Evolutionary conservation across 495 filamentous ascomycete species (phyloP), one percentile per base, ranked within the genome.

Genomic region (Mycothermus thermophilus): DNA sequence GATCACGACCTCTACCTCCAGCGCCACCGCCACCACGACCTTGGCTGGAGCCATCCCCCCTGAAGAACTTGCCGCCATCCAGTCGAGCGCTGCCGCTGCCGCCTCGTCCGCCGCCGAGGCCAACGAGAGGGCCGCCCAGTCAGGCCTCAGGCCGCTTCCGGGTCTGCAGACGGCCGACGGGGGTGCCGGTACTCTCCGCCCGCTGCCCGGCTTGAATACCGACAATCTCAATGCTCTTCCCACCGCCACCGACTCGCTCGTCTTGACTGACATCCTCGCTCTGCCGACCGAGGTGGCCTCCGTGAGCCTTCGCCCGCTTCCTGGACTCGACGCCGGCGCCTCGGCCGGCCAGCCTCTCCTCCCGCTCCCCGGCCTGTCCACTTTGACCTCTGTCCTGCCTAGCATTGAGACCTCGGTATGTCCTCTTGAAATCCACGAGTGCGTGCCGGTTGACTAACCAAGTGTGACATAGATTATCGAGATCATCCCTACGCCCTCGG

Each of bases 61-160:
- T 10, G 40, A 47, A 20, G 40, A 39, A 24, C 27, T 47, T 3
- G 36, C 35, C 0, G 27, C 37, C 19, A 36, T 42, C 11, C 30
- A 35, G 23, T 19, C 40, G 4, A 38, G 42, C n/a, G 46, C 43
- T 17, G 26, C 32, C 10, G 34, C 41, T 14, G 34, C 42, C 16
- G 44, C 34, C 14, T 44, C 45, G 12, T 29, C 38, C 19, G 38
- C 38, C 15, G 27, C 40, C 19, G 37, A 38, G 6, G 39, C 41
- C 14, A 41, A 40, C 30, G 27, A 19, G 1, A 33, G 32, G 8
- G 40, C 41, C 19, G 22, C 41, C 15, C 37, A 35, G 19, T 16
- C 27, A 9, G 40, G 42, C 5, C 21, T 55, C 21, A 45, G 23
- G 16, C 48, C 37, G 11, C 43, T 41, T 3, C 46, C 51, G 11